phyloP scores from a whole-genome alignment of 495 filamentous ascomycete genomes.

The Hyphodiscus hymeniophilus region DNA sequence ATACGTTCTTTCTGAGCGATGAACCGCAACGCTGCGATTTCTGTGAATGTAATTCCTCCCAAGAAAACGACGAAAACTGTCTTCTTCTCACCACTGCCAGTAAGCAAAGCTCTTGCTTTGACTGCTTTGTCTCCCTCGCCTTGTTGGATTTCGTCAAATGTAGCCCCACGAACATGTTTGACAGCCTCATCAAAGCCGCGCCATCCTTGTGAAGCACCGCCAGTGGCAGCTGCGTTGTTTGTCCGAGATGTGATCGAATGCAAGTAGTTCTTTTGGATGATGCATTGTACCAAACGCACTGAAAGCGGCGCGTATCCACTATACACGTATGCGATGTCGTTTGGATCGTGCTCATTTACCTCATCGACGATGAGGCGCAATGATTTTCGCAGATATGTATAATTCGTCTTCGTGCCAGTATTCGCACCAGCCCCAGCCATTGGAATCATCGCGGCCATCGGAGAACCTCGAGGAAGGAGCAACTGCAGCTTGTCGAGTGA shows the following conservation, averaged over 20 bases:
- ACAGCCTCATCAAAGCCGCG: conserved; percentile 83
- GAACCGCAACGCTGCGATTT: conserved; percentile 91
- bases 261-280: conserved; percentile 83
- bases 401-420: conserved; percentile 75
- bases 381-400: conserved; percentile 74
- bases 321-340: conserved; percentile 95
- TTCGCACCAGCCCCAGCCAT: conserved; percentile 43
- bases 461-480: conserved; percentile 61
- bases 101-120: conserved; percentile 76
- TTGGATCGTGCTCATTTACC: conserved; percentile 92
- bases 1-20: conserved; percentile 74
- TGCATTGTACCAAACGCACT: conserved; percentile 87
- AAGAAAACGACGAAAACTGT: conserved; percentile 90
- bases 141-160: conserved; percentile 87
- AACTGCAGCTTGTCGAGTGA: conserved; percentile 86
- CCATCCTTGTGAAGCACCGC: conserved; percentile 70
- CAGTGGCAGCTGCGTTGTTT: conserved; percentile 37
- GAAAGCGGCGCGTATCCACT: conserved; percentile 93
- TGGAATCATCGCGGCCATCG: conserved; percentile 62
- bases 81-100: conserved; percentile 65
- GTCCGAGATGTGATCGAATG: conserved; percentile 57
- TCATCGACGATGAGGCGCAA: conserved; percentile 91
- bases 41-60: conserved; percentile 88
- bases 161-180: conserved; percentile 74
- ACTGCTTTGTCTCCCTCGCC: conserved; percentile 82